A percentile compares a stretch with the other conserved stretches of the same genome.
Evolutionary conservation across 2,329 filamentous ascomycete genomes (phyloP).

Genomic region (Curvularia spicifera): DNA sequence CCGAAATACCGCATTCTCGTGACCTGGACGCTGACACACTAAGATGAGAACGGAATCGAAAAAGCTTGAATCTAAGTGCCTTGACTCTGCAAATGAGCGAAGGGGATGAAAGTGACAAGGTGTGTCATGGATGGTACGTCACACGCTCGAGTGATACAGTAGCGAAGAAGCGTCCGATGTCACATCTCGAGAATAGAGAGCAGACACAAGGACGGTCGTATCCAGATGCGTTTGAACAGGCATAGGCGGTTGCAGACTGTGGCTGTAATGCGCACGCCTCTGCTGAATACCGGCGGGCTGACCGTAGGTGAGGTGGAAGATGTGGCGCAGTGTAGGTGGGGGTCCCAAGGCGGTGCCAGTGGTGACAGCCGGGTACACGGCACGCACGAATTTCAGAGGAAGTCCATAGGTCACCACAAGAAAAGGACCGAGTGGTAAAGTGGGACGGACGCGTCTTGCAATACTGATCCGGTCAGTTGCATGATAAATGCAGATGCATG

Average conservation of each 20-base stretch:
- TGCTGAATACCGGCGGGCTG: conserved; percentile 7
- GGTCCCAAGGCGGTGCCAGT: conserved; percentile 8
- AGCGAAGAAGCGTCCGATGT: conserved; percentile 9
- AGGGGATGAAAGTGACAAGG: neutral
- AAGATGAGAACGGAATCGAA: neutral
- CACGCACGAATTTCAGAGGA: conserved; percentile 14
- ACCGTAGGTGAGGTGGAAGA: conserved; percentile 6
- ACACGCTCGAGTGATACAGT: neutral
- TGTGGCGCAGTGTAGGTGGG: conserved; percentile 7
- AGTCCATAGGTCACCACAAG: neutral
- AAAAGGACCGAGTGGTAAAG: neutral
- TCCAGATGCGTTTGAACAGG: neutral
- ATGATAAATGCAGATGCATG: conserved; percentile 7
- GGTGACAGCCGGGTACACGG: conserved; percentile 19
- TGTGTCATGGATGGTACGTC: neutral
- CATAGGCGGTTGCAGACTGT: neutral
- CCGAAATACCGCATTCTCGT: conserved; percentile 21
- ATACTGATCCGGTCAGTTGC: conserved; percentile 13
- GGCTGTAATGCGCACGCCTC: neutral
- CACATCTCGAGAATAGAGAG: neutral
- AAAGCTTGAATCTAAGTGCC: neutral
- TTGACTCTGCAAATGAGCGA: neutral
- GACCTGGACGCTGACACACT: conserved; percentile 20
- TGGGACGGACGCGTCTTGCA: conserved; percentile 5
- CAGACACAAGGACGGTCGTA: neutral